Evolutionary conservation across 2,329 filamentous ascomycete genomes (phyloP).

Genomic region (Talaromyces sp.): DNA sequence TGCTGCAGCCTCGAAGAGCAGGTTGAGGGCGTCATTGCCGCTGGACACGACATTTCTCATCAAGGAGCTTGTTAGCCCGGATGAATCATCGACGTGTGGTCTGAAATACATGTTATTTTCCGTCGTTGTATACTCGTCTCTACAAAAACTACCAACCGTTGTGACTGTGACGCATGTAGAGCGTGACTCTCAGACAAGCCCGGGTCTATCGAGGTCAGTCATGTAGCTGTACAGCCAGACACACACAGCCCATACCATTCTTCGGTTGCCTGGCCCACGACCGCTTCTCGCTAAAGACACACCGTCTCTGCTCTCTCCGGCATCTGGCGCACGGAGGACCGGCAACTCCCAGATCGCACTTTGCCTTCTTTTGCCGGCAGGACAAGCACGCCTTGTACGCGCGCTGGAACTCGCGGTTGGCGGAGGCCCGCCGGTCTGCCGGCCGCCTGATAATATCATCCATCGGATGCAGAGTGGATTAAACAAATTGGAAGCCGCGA

Average conservation of each 20-base stretch:
- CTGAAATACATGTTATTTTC: background rate
- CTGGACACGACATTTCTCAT: slow-evolving; percentile 45
- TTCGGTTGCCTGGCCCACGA: slow-evolving; percentile 36
- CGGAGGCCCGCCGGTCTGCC: slow-evolving; percentile 8
- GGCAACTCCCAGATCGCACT: slow-evolving; percentile 42
- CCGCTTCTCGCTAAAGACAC: slow-evolving; percentile 42
- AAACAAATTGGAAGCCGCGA: background rate
- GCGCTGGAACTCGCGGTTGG: slow-evolving; percentile 31
- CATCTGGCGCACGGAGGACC: slow-evolving; percentile 45
- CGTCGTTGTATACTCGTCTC: background rate
- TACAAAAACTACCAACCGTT: background rate
- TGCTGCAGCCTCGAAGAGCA: slow-evolving; percentile 45
- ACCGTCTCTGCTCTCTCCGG: slow-evolving; percentile 47
- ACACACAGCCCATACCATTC: slow-evolving; percentile 16
- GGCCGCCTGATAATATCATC: slow-evolving; percentile 9
- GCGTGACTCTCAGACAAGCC: background rate
- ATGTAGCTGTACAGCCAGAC: background rate
- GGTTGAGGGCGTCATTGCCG: slow-evolving; percentile 46
- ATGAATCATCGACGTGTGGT: slow-evolving; percentile 6
- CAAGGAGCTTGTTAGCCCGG: slow-evolving; percentile 30
- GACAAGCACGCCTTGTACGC: slow-evolving; percentile 53
- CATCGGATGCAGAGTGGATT: background rate
- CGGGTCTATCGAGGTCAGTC: background rate
- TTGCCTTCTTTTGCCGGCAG: slow-evolving; percentile 49
- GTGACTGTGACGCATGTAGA: background rate